Percentiles rank a stretch among this genome's conserved stretches.
Conservation (phyloP, 2,329 filamentous ascomycete species). For the Lizonia empirigonia region DNA sequence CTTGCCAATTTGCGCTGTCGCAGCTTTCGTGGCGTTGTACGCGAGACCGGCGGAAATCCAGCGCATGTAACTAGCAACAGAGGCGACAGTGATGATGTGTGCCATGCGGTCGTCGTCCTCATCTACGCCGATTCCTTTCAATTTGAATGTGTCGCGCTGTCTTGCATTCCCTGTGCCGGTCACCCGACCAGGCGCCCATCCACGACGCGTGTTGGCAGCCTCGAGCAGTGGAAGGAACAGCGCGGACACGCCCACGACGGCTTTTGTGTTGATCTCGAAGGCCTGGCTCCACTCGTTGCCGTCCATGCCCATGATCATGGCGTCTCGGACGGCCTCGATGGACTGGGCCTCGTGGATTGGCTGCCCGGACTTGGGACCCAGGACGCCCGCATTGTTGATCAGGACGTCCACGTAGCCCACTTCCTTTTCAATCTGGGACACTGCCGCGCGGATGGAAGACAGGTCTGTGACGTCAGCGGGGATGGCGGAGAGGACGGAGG, state of each 20-base stretch:
- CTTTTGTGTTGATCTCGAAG: conserved; percentile 53
- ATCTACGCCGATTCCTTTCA: conserved; percentile 29
- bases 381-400: conserved; percentile 59
- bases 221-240: conserved; percentile 55
- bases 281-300: conserved; percentile 44
- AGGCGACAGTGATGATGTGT: conserved; percentile 56
- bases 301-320: conserved; percentile 41
- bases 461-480: conserved; percentile 53
- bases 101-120: conserved; percentile 47
- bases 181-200: conserved; percentile 45
- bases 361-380: conserved; percentile 51
- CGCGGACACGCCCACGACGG: conserved; percentile 53
- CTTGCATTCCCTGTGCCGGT: conserved; percentile 33
- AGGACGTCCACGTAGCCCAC: conserved; percentile 58
- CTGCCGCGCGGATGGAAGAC: conserved; percentile 49
- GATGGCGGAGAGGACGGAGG: conserved; percentile 47
- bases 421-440: conserved; percentile 51
- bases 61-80: conserved; percentile 50
- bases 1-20: conserved; percentile 53
- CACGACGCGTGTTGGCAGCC: conserved; percentile 51
- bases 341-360: conserved; percentile 51
- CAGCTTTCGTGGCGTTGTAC: conserved; percentile 54
- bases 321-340: conserved; percentile 53
- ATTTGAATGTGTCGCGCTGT: conserved; percentile 27
- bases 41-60: conserved; percentile 46